phyloP scores from a whole-genome alignment of 2,329 filamentous ascomycete genomes.

The Aspergillus aculeatinus region DNA sequence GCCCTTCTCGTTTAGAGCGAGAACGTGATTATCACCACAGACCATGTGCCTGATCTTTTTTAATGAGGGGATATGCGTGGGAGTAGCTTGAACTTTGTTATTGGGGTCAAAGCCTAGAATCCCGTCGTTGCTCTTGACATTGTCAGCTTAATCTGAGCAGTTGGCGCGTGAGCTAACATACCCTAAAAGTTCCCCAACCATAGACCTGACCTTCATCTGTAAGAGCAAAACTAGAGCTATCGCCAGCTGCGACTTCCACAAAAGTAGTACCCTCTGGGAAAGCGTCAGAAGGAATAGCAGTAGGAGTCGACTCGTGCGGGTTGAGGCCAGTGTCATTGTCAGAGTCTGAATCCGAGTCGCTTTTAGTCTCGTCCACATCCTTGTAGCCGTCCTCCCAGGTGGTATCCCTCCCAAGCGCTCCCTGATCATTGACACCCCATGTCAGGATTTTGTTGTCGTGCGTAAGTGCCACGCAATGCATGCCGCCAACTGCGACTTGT shows the following conservation, averaged over 20 bases:
- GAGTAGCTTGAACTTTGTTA: slow-evolving; percentile 46
- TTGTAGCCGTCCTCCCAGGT: slow-evolving; percentile 63
- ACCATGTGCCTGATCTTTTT: slow-evolving; percentile 56
- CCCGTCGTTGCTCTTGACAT: slow-evolving; percentile 59
- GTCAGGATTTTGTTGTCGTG: slow-evolving; percentile 78
- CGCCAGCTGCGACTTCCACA: slow-evolving; percentile 58
- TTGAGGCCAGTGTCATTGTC: slow-evolving; percentile 57
- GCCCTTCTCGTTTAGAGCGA: slow-evolving; percentile 58
- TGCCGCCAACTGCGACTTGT: slow-evolving; percentile 73
- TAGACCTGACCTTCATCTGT: slow-evolving; percentile 62
- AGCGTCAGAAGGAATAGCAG: slow-evolving; percentile 46
- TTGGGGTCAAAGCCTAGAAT: slow-evolving; percentile 58
- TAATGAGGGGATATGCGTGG: slow-evolving; percentile 50
- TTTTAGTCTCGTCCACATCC: slow-evolving; percentile 47
- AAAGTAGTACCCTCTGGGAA: slow-evolving; percentile 57
- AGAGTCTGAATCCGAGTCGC: slow-evolving; percentile 39
- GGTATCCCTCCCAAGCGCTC: slow-evolving; percentile 74
- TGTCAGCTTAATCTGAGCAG: slow-evolving; percentile 8
- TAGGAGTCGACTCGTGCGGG: slow-evolving; percentile 56
- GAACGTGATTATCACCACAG: slow-evolving; percentile 58
- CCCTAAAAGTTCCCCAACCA: slow-evolving; percentile 63
- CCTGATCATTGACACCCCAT: slow-evolving; percentile 86
- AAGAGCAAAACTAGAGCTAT: slow-evolving; percentile 60
- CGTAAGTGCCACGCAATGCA: slow-evolving; percentile 77
- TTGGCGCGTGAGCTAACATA: slow-evolving; percentile 31